Base-by-base conservation (phyloP, 2,329 filamentous ascomycete genomes). In the Cercospora sp. region DNA sequence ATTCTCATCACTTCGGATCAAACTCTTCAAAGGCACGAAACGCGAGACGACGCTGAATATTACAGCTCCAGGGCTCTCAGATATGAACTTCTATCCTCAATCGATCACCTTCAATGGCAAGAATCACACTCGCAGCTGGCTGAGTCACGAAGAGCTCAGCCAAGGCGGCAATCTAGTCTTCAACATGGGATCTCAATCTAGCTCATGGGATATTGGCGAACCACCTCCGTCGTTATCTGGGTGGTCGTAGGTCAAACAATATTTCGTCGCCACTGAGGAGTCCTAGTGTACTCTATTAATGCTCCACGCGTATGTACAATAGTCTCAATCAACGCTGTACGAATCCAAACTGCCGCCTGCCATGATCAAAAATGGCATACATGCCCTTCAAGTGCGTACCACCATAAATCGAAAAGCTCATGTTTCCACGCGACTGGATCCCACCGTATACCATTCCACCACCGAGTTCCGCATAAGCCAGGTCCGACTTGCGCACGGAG, bases 331-430 rank as follows among this genome's bases (percentile, higher is more conserved):
- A 43, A 66, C 71, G 70, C 72, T 88, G 86, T 57, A 89, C 85
- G 49, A 82, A 82, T 32, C 88, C 88, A 69, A 90, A 88, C 32
- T 84, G 85, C 74, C 79, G 82, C 70, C 87, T 86, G 62, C 87
- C 74, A 63, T 86, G 84, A 74, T 90, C 88, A 77, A 89, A 90
- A 67, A 90, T 83, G 65, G 86, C 87, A 75, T 91, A 91, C 65
- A 90, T 81, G 26, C 83, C 86, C 81, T 89, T 90, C 77, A 91
- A 77, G 74, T 89, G 89, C 1, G 85, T 85, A 71, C 87, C 88
- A 5, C 89, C 89, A 16, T 89, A 80, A 55, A 91, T 89, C 75
- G 90, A 88, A 72, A 90, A 88, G 2, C 80, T 75, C 76, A 86
- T 80, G 63, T 80, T 79, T 3, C 88, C 88, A 51, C 87, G 84